These are phyloP conservation scores for Candida suzukii DNA, from an alignment of 805 yeast species.

Conservation along the genomic window DNA sequence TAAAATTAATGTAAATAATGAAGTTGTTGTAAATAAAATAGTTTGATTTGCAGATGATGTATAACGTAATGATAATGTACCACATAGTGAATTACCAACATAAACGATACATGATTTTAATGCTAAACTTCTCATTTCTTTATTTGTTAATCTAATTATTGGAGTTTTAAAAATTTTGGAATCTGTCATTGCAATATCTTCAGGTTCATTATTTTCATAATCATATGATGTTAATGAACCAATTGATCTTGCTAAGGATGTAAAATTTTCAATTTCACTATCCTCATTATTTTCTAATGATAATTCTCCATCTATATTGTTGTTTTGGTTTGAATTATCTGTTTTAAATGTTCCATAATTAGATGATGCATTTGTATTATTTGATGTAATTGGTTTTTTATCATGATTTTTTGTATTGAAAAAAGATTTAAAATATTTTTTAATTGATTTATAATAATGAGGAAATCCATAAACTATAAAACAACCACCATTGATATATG, in stretches of 20 bases:
- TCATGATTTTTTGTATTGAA: not conserved
- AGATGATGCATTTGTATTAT: not conserved
- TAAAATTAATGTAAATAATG: constrained; percentile 41
- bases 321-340: not conserved
- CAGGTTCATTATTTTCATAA: not conserved
- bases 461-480: constrained; percentile 40
- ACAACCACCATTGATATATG: constrained; percentile 41
- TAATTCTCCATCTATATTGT: not conserved
- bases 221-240: not conserved
- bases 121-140: constrained; percentile 31
- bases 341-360: constrained; percentile 5
- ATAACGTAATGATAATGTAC: constrained; percentile 35
- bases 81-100: constrained; percentile 32
- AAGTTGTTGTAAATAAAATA: constrained; percentile 42
- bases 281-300: not conserved
- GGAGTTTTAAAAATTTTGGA: constrained; percentile 12
- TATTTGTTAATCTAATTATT: constrained; percentile 10
- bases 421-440: not conserved
- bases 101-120: constrained; percentile 35
- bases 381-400: not conserved
- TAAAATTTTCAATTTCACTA: constrained; percentile 4
- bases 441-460: constrained; percentile 12
- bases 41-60: constrained; percentile 50
- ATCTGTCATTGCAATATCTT: not conserved
- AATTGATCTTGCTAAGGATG: not conserved